These are phyloP conservation scores for Candida hungchunana DNA, from an alignment of 805 yeast species.

Conservation along the genomic window DNA sequence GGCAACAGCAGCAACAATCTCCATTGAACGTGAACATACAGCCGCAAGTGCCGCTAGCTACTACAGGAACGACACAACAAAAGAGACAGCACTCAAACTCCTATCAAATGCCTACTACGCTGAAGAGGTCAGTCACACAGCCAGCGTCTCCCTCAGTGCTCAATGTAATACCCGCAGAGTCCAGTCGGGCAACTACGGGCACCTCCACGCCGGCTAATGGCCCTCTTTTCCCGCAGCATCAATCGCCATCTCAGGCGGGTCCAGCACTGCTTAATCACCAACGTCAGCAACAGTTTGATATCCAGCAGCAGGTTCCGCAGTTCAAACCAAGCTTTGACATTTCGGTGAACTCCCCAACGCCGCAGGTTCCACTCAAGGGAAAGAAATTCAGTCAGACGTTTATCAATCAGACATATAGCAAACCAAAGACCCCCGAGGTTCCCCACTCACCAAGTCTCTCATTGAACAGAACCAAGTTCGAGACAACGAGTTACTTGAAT, in stretches of 20 bases:
- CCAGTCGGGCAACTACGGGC: conserved; percentile 11
- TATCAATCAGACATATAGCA: conserved; percentile 14
- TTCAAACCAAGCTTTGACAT: conserved; percentile 12
- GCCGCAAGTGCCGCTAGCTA: not conserved
- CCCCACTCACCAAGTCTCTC: conserved; percentile 18
- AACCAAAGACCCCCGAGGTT: conserved; percentile 13
- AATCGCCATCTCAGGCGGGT: conserved; percentile 7
- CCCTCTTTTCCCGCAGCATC: conserved; percentile 4
- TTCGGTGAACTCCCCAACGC: conserved; percentile 4
- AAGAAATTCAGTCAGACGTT: conserved; percentile 18
- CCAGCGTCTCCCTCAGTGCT: conserved; percentile 8
- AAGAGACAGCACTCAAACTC: conserved; percentile 24
- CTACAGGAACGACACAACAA: conserved; percentile 11
- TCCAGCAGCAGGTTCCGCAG: conserved; percentile 13
- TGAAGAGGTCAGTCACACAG: conserved; percentile 16
- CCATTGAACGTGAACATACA: conserved; percentile 8
- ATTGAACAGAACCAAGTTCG: conserved; percentile 13
- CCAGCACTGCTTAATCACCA: conserved; percentile 1
- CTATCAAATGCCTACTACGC: conserved; percentile 14
- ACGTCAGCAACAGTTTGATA: conserved; percentile 5
- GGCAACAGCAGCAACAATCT: conserved; percentile 7
- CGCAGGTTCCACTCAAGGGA: conserved; percentile 7
- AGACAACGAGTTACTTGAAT: conserved; percentile 18
- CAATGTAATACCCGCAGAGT: conserved; percentile 8
- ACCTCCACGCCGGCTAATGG: conserved; percentile 13